Evolutionary conservation across 2,329 filamentous ascomycete genomes (phyloP).

Genomic region (Botrytis cinerea): DNA sequence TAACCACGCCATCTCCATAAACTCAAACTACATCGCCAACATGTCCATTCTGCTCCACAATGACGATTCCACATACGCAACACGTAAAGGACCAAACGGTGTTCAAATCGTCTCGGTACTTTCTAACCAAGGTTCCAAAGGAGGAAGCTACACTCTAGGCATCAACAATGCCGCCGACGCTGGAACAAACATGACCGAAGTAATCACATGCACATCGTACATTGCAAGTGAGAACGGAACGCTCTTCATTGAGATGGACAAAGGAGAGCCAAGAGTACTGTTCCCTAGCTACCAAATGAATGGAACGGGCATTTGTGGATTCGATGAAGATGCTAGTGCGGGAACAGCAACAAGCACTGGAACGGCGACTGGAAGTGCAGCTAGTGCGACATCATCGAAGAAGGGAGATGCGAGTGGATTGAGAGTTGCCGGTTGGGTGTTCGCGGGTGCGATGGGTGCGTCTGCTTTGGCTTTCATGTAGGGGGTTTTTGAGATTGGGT

Average conservation of each 20-base stretch:
- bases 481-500: background rate
- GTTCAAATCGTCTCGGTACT: constrained; percentile 39
- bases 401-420: constrained; percentile 10
- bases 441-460: background rate
- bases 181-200: constrained; percentile 26
- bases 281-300: constrained; percentile 13
- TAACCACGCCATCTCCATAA: constrained; percentile 25
- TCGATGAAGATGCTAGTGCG: background rate
- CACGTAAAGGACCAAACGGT: constrained; percentile 29
- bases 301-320: constrained; percentile 18
- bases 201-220: constrained; percentile 24
- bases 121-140: constrained; percentile 43
- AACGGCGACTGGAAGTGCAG: background rate
- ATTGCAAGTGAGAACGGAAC: constrained; percentile 5
- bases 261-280: constrained; percentile 17
- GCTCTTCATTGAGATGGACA: constrained; percentile 15
- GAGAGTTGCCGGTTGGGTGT: background rate
- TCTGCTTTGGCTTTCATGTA: background rate
- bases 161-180: constrained; percentile 23
- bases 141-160: constrained; percentile 12
- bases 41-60: constrained; percentile 24
- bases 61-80: constrained; percentile 26
- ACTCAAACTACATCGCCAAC: constrained; percentile 26
- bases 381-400: constrained; percentile 4
- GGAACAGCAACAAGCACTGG: background rate